Percentiles rank a stretch among this genome's conserved stretches.
Evolutionary conservation across 2,329 filamentous ascomycete species (phyloP).

Genomic region (Fusarium chaquense): DNA sequence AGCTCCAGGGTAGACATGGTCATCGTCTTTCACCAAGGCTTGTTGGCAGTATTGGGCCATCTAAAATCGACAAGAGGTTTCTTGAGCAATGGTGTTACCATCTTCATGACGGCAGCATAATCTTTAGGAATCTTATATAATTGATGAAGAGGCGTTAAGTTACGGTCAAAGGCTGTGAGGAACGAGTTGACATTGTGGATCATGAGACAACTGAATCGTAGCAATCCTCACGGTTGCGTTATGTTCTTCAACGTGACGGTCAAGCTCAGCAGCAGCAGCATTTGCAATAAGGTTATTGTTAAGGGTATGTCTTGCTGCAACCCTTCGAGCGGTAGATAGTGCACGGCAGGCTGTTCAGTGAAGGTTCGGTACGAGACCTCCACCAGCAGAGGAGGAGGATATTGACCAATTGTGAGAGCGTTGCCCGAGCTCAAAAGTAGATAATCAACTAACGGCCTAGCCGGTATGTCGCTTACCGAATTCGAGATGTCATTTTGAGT

Average conservation of each 20-base stretch:
- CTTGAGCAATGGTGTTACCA: rapidly evolving
- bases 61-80: background rate
- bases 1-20: background rate
- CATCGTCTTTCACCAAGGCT: background rate
- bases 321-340: too few relatives aligned
- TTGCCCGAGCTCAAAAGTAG: background rate
- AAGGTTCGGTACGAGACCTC: too few relatives aligned
- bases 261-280: too few relatives aligned
- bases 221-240: too few relatives aligned
- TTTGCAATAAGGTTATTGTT: too few relatives aligned
- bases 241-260: too few relatives aligned
- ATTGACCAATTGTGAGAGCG: background rate
- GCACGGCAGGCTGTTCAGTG: too few relatives aligned
- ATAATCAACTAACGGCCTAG: too few relatives aligned
- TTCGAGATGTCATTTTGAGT: background rate
- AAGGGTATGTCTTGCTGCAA: too few relatives aligned
- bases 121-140: background rate
- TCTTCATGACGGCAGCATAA: background rate
- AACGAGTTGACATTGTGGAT: background rate
- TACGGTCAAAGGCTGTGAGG: background rate
- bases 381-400: too few relatives aligned
- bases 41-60: background rate
- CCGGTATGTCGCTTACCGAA: too few relatives aligned
- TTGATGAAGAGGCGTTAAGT: background rate
- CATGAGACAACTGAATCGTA: too few relatives aligned